Evolutionary conservation across 1,284 basidiomycete species (phyloP).

Genomic region (Ganoderma lucidum): DNA sequence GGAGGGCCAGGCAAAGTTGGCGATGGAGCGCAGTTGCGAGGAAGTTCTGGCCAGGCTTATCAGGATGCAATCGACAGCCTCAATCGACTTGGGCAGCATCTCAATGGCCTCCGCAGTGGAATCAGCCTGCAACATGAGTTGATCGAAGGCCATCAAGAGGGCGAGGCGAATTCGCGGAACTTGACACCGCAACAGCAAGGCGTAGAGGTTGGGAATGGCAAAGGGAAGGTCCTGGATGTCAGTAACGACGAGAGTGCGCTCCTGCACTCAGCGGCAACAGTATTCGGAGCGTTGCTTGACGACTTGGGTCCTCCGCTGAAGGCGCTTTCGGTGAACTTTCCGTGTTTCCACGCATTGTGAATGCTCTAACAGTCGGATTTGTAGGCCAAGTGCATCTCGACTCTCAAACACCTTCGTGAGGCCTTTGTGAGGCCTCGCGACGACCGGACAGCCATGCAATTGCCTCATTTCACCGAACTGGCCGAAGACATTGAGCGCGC

Average conservation of each 20-base stretch:
- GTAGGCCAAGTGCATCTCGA: constrained; percentile 66
- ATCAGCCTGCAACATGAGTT: constrained; percentile 86
- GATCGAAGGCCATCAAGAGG: constrained; percentile 69
- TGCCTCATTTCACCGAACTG: constrained; percentile 69
- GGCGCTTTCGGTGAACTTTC: constrained; percentile 66
- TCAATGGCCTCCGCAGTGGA: constrained; percentile 86
- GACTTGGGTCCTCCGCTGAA: constrained; percentile 84
- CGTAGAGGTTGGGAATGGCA: constrained; percentile 32
- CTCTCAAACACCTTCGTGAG: constrained; percentile 67
- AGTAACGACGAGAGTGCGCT: constrained; percentile 65
- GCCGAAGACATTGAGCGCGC: constrained; percentile 74
- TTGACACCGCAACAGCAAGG: constrained; percentile 28
- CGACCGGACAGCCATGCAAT: constrained; percentile 46
- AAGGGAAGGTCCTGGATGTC: constrained; percentile 43
- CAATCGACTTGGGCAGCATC: constrained; percentile 89
- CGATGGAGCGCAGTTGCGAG: constrained; percentile 38
- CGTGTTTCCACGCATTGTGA: constrained; percentile 5
- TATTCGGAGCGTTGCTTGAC: constrained; percentile 87
- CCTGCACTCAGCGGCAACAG: constrained; percentile 71
- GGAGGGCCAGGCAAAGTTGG: constrained; percentile 49
- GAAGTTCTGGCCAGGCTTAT: constrained; percentile 67
- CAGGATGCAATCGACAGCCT: constrained; percentile 86
- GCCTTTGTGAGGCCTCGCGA: constrained; percentile 58
- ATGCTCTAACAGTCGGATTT: background rate
- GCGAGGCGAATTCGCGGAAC: constrained; percentile 52